Evolutionary conservation across 2,329 filamentous ascomycete species (phyloP).

Genomic region (Sclerotiophoma versabilis): DNA sequence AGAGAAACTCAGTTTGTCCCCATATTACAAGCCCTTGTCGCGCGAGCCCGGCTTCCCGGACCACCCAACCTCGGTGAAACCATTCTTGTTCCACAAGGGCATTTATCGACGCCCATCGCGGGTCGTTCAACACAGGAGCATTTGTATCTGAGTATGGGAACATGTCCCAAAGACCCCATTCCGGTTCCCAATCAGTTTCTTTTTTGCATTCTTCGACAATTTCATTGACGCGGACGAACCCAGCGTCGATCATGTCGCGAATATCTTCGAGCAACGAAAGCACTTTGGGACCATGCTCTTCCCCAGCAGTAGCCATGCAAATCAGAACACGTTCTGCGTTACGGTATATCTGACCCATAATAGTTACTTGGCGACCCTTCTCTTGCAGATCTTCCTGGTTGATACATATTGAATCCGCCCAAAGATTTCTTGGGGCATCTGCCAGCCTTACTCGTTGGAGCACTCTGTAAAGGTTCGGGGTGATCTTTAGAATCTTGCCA

Average conservation of each 20-base stretch:
- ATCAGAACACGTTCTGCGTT: constrained; percentile 18
- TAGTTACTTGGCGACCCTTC: constrained; percentile 20
- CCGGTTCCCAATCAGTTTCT: background rate
- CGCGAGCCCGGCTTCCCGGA: constrained; percentile 18
- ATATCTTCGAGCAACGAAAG: constrained; percentile 15
- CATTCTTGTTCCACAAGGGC: constrained; percentile 1
- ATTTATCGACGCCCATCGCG: constrained; percentile 15
- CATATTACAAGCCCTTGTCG: constrained; percentile 8
- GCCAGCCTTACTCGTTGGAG: constrained; percentile 11
- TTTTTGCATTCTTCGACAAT: background rate
- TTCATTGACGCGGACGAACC: background rate
- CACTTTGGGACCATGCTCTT: constrained; percentile 6
- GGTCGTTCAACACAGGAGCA: constrained; percentile 7
- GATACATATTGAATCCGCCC: constrained; percentile 26
- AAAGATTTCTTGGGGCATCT: constrained; percentile 12
- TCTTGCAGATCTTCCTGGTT: constrained; percentile 23
- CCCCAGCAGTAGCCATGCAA: constrained; percentile 9
- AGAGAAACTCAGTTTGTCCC: constrained; percentile 5
- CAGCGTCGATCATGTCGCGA: constrained; percentile 3
- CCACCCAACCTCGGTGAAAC: constrained; percentile 22
- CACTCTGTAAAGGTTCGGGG: constrained; percentile 11
- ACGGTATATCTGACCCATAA: constrained; percentile 23
- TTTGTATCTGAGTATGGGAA: constrained; percentile 1
- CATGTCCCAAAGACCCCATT: background rate
- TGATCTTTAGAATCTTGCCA: constrained; percentile 7